These are phyloP conservation scores for Nitzschia palea DNA, from an alignment of 108 stramenopile genomes.

Conservation along the genomic window DNA sequence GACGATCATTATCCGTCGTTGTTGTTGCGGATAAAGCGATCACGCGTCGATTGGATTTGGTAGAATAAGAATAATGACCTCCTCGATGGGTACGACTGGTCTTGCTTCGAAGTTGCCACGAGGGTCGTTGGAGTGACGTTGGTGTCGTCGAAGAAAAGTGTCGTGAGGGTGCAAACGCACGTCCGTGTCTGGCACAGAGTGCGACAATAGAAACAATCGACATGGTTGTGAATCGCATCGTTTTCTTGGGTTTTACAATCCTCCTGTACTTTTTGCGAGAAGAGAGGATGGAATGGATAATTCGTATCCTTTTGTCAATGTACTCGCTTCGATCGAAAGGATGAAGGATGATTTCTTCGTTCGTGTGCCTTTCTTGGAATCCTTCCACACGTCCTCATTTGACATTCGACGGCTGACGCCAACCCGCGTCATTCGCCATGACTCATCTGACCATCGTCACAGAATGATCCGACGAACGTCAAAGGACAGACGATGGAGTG, in stretches of 20 bases:
- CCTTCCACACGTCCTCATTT: neutral
- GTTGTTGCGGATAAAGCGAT: neutral
- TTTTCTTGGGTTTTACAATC: too few species aligned
- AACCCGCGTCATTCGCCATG: neutral
- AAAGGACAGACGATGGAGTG: too few species aligned
- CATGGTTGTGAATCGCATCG: neutral
- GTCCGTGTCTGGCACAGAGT: neutral
- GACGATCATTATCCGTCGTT: slow-evolving; percentile 20
- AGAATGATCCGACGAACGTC: neutral
- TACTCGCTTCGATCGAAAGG: neutral
- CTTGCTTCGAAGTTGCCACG: neutral
- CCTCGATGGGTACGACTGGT: neutral
- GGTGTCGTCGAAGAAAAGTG: neutral
- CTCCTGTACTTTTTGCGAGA: neutral
- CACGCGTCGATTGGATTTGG: neutral
- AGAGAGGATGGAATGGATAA: neutral
- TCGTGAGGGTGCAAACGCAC: slow-evolving; percentile 1
- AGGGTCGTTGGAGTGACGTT: neutral
- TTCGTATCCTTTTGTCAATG: neutral
- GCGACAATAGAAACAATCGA: neutral
- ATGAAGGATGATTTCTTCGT: neutral
- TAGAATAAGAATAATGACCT: neutral
- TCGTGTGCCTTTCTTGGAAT: neutral
- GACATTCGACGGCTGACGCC: neutral
- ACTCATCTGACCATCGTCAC: neutral